Base-by-base conservation (phyloP, 495 filamentous ascomycete species). In the Darksidea phi region DNA sequence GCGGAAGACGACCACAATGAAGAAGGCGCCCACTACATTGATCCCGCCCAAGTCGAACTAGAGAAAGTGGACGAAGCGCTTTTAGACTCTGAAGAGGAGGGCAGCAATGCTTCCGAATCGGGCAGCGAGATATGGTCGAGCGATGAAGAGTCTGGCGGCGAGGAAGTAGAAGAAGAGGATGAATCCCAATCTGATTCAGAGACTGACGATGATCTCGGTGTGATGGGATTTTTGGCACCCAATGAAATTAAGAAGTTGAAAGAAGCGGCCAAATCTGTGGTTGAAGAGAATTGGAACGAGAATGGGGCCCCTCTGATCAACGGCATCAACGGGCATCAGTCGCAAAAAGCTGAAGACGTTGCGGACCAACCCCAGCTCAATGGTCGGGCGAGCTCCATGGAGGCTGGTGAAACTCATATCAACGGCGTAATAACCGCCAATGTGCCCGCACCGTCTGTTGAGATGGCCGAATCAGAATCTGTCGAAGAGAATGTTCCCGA, bases 41-140 rank as follows among this genome's bases (percentile, higher is more conserved):
- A 70, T 38, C 50, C 66, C 2, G 67, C 65, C 8, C 53, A 72
- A 5, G 67, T 78, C 34, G 74, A 82, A 55, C 59, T 83, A 5
- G 89, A 90, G 23, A 85, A 92, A 57, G 82, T 88, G 47, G 86
- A 88, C 67, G 78, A 81, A 21, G 76, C 81, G 25, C 74, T 90
- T 38, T 74, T 86, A 20, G 66, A 69, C 41, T 63, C 59, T 8
- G 66, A 68, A 10, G 66, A 68, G 6, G 48, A 62, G 6, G 60
- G 36, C n/a, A 17, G 8, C 11, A 45, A 32, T 15, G 42, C 18
- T 48, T 63, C 66, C 15, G 38, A 47, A 37, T 61, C 66, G 37
- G 61, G 61, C 18, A 68, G 66, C 41, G 66, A 67, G 24, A 59
- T 45, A 24, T 67, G 64, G 64, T 17, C 50, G 7, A 58, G 57